Evolutionary conservation across 495 filamentous ascomycete genomes (phyloP), one percentile per base, ranked within the genome.

Genomic region (Penicillium nucicola): DNA sequence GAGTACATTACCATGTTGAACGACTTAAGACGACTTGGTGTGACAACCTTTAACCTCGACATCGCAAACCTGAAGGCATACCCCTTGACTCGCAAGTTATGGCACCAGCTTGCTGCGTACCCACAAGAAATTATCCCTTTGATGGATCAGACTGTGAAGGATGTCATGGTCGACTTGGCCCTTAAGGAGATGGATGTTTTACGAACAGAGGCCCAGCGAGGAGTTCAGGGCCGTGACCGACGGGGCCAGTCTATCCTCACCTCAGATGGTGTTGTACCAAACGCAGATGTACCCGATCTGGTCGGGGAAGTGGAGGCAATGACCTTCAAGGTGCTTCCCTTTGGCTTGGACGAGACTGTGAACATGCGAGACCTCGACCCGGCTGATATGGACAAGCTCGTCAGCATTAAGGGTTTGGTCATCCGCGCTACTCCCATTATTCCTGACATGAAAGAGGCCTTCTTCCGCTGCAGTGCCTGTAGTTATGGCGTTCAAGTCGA

Each of bases 331-430:
- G 89, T 95, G 8, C 82, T 95, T 53, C 91, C 90, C 6, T 97
- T 88, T 65, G 91, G 91, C n/a, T 67, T 96, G 14, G 91, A 96
- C 58, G 71, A 84, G 40, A 85, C 84, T 1, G 85, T 92, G 56
- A 99, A 99, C 58, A 84, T 99, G 78, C 82, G 93, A 68, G 92
- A 97, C 52, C 79, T 99, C 38, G 96, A 97, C 65, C 93, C 93
- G 15, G 85, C 87, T 47, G 84, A 96, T 62, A 95, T 96, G 82
- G 95, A 97, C 76, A 96, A 95, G 69, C 80, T 99, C 50, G 82
- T 99, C 53, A 90, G 86, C 61, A 87, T 99, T 69, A 99, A 97
- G 70, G 93, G 93, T 43, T 77, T 99, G 34, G 93, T 97, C 37
- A 99, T 99, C 60, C 86, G 93, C 17, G 86, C 95, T 13, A 97